phyloP scores from a whole-genome alignment of 2,329 filamentous ascomycete species.

The Penicillium occitanis region DNA sequence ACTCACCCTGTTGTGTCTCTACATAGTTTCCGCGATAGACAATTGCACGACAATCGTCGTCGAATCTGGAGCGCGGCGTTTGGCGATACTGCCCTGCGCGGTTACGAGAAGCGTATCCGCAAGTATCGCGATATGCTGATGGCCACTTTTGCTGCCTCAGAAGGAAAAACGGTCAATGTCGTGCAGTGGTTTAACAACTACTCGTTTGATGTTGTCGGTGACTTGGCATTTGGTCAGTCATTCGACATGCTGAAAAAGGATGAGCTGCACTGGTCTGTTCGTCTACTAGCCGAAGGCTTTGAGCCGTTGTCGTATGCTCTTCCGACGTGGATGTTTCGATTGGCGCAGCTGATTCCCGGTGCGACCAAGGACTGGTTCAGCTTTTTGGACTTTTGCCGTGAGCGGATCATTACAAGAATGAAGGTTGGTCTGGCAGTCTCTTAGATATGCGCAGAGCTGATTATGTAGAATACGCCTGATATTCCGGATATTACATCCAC shows the following conservation, averaged over 20 bases:
- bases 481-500: conserved; percentile 30
- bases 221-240: conserved; percentile 45
- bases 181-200: conserved; percentile 45
- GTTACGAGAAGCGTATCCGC: conserved; percentile 42
- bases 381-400: conserved; percentile 39
- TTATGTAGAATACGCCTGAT: conserved; percentile 19
- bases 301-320: conserved; percentile 22
- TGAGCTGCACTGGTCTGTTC: conserved; percentile 30
- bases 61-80: conserved; percentile 46
- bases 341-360: conserved; percentile 36
- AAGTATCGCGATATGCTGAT: conserved; percentile 39
- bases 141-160: conserved; percentile 30
- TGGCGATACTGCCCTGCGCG: conserved; percentile 42
- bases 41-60: conserved; percentile 41
- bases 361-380: conserved; percentile 32
- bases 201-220: conserved; percentile 49
- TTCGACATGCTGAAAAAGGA: conserved; percentile 22
- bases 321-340: conserved; percentile 36
- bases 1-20: conserved; percentile 38
- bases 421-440: conserved; percentile 21
- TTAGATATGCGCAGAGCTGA: background rate
- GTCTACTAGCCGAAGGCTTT: conserved; percentile 38
- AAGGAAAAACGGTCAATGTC: conserved; percentile 36
- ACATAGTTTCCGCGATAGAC: conserved; percentile 39
- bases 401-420: conserved; percentile 35